A percentile compares a stretch with the other conserved stretches of the same genome.
These are phyloP conservation scores for Chloris gayana DNA, from an alignment of 176 grass and related monocot species.

Conservation along the genomic window DNA sequence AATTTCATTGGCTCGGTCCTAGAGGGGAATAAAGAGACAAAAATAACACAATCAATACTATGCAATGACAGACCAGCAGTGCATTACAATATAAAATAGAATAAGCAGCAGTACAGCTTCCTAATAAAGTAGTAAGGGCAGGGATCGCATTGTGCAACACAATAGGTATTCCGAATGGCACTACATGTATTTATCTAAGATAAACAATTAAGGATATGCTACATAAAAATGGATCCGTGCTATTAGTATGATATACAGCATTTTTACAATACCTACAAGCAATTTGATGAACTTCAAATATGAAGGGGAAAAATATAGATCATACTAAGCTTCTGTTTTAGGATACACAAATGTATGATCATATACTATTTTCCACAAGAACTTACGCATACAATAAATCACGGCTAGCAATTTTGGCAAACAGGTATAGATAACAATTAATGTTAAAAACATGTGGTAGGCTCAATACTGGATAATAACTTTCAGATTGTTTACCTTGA, in stretches of 20 bases:
- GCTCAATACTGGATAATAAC: constrained; percentile 9
- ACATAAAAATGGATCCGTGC: not conserved
- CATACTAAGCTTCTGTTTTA: not conserved
- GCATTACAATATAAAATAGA: not conserved
- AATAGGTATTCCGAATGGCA: constrained; percentile 6
- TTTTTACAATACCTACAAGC: not conserved
- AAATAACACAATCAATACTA: constrained; percentile 29
- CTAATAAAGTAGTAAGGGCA: not conserved
- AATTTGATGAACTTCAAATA: not conserved
- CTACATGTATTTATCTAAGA: not conserved
- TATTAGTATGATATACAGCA: not conserved
- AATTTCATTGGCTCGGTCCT: constrained; percentile 94
- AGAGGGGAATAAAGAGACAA: constrained; percentile 3
- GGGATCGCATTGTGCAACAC: not conserved
- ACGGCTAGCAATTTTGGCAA: not conserved
- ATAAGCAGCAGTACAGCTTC: not conserved
- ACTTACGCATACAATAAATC: not conserved
- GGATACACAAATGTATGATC: not conserved
- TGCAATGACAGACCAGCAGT: not conserved
- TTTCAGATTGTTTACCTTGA: constrained; percentile 62
- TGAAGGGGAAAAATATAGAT: not conserved
- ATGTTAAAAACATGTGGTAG: not conserved
- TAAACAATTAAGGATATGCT: not conserved
- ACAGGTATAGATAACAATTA: not conserved
- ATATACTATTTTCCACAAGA: not conserved